Evolutionary conservation across 78 protist species (phyloP).

Genomic region (Planoprotostelium fungivorum): DNA sequence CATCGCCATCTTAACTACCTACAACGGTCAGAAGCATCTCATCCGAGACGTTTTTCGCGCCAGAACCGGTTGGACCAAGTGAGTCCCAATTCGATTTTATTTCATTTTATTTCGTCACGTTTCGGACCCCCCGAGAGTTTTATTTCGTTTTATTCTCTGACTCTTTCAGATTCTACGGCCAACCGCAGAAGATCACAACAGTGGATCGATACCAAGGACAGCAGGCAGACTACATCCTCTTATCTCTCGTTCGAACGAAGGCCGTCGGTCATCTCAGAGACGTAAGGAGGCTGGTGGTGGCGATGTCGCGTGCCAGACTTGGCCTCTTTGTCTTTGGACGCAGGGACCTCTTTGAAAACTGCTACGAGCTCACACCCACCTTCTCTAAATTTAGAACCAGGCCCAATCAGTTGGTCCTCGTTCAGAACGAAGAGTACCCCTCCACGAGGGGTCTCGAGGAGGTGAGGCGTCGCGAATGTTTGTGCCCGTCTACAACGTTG

Average conservation of each 20-base stretch:
- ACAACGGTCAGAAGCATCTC: conserved; percentile 90
- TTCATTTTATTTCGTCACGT: neutral
- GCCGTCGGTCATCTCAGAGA: conserved; percentile 89
- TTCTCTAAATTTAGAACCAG: conserved; percentile 17
- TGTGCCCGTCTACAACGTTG: neutral
- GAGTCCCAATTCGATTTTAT: no score
- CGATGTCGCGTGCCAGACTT: conserved; percentile 93
- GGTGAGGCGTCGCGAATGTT: neutral
- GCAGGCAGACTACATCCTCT: conserved; percentile 89
- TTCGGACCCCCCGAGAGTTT: neutral
- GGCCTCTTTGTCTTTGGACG: conserved; percentile 91
- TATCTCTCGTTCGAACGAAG: conserved; percentile 92
- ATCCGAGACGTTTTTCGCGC: conserved; percentile 32
- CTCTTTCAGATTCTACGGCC: conserved; percentile 45
- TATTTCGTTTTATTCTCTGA: conserved; percentile 1
- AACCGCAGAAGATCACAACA: conserved; percentile 80
- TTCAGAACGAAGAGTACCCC: conserved; percentile 44
- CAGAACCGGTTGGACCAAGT: neutral
- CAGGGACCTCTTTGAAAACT: conserved; percentile 50
- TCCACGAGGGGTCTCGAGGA: conserved; percentile 7
- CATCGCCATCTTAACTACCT: conserved; percentile 91
- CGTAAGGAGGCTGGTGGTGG: conserved; percentile 78
- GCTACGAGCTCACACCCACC: conserved; percentile 67
- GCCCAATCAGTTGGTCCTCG: conserved; percentile 42
- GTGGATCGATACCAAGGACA: conserved; percentile 94